These are phyloP conservation scores for Phaeolepiota aurea DNA, from an alignment of 768 basidiomycete genomes.

Conservation along the genomic window DNA sequence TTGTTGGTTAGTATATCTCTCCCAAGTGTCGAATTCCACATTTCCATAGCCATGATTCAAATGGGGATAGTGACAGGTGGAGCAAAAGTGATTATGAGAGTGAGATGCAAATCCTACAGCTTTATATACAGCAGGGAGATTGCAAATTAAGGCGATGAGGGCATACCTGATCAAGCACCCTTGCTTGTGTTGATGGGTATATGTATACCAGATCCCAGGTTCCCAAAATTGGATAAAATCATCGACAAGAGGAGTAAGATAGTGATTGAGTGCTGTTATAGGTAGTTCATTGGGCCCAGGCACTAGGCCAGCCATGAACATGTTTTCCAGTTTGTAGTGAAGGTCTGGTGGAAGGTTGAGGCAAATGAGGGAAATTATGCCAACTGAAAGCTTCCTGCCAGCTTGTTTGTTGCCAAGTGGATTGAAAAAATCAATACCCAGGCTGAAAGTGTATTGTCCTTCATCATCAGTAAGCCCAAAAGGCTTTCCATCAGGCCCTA, in stretches of 20 bases:
- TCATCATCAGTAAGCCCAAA: conserved; percentile 12
- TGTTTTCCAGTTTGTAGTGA: conserved; percentile 21
- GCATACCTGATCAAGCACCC: conserved; percentile 16
- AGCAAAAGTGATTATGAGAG: conserved; percentile 11
- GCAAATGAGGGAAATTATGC: conserved; percentile 23
- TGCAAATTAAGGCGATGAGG: conserved; percentile 20
- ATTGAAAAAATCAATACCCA: conserved; percentile 28
- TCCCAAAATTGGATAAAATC: conserved; percentile 19
- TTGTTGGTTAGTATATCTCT: conserved; percentile 10
- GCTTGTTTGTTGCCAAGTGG: conserved; percentile 15
- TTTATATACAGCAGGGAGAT: conserved; percentile 25
- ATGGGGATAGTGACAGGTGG: conserved; percentile 6
- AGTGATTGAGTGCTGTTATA: conserved; percentile 13
- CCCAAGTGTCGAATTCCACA: conserved; percentile 11
- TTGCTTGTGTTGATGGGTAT: conserved; percentile 7
- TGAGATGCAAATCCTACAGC: conserved; percentile 10
- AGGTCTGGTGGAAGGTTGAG: conserved; percentile 24
- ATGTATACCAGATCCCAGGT: conserved; percentile 15
- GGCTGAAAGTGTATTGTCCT: conserved; percentile 19
- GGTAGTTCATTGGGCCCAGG: conserved; percentile 25
- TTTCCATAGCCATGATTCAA: conserved; percentile 8
- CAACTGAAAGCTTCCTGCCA: conserved; percentile 18
- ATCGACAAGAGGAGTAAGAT: conserved; percentile 17
- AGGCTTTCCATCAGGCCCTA: conserved; percentile 16
- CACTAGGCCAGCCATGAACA: conserved; percentile 24